These are phyloP conservation scores for Leucogyrophana mollusca DNA, from an alignment of 768 basidiomycete species.

Conservation along the genomic window DNA sequence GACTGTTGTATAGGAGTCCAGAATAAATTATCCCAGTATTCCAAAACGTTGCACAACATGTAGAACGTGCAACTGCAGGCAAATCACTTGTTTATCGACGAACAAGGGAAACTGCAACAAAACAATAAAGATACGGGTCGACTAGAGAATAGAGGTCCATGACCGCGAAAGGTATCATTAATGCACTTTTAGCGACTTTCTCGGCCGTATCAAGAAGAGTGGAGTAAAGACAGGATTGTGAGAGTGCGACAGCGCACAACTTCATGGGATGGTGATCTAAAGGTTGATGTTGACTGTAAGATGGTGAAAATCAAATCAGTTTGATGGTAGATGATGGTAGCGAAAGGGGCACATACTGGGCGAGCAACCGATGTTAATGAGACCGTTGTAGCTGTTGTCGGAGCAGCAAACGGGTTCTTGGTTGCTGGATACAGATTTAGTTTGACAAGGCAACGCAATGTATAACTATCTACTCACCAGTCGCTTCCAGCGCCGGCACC, in stretches of 20 bases:
- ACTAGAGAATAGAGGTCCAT: background rate
- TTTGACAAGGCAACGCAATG: fast-evolving
- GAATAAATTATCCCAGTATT: background rate
- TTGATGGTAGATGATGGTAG: background rate
- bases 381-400: conserved; percentile 29
- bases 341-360: conserved; percentile 27
- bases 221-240: conserved; percentile 18
- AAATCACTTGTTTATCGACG: background rate
- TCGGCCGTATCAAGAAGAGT: background rate
- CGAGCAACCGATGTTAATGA: conserved; percentile 39
- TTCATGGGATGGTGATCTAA: conserved; percentile 5
- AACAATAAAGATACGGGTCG: conserved; percentile 6
- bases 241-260: background rate
- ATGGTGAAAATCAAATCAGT: background rate
- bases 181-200: conserved; percentile 2
- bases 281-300: conserved; percentile 16
- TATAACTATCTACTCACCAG: conserved; percentile 16
- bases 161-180: conserved; percentile 15
- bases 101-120: conserved; percentile 2
- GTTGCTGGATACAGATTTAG: conserved; percentile 20
- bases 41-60: no score
- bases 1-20: conserved; percentile 3
- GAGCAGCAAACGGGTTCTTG: conserved; percentile 40
- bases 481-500: conserved; percentile 13
- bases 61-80: no score